Evolutionary conservation across 768 basidiomycete species (phyloP).

Genomic region (Naganishia randhawae): DNA sequence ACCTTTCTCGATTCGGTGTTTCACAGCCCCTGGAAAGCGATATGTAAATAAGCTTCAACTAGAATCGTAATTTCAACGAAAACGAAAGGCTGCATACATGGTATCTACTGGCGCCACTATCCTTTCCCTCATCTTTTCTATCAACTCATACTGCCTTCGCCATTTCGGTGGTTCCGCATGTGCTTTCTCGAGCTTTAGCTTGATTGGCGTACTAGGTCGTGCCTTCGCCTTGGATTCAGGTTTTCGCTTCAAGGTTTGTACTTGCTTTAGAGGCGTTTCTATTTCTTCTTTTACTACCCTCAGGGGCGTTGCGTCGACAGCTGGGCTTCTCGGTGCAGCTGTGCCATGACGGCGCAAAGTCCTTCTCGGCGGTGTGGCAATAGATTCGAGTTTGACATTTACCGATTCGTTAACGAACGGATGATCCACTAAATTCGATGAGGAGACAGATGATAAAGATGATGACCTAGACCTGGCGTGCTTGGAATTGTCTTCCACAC

Average conservation of each 20-base stretch:
- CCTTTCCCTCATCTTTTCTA: constrained; percentile 69
- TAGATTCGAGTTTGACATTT: not conserved
- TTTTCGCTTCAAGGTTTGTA: not conserved
- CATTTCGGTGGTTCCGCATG: constrained; percentile 46
- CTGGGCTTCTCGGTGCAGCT: not conserved
- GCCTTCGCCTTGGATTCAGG: not conserved
- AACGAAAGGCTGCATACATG: constrained; percentile 53
- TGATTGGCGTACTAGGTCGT: constrained; percentile 16
- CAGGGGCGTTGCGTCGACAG: not conserved
- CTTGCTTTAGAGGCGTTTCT: not conserved
- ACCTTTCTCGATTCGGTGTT: constrained; percentile 34
- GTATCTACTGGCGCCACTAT: constrained; percentile 84
- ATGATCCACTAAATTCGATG: not conserved
- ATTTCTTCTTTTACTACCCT: not conserved
- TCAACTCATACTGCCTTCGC: constrained; percentile 51
- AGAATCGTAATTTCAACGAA: too few relatives aligned
- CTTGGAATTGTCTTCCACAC: not conserved
- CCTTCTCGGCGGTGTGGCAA: not conserved
- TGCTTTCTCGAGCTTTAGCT: constrained; percentile 43
- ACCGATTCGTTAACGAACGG: not conserved
- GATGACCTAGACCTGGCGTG: not conserved
- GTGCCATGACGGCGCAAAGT: too few relatives aligned
- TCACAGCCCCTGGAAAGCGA: constrained; percentile 44
- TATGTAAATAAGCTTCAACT: not conserved
- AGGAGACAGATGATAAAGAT: not conserved